phyloP scores from a whole-genome alignment of 2,329 filamentous ascomycete genomes.

The Fusarium palustre region DNA sequence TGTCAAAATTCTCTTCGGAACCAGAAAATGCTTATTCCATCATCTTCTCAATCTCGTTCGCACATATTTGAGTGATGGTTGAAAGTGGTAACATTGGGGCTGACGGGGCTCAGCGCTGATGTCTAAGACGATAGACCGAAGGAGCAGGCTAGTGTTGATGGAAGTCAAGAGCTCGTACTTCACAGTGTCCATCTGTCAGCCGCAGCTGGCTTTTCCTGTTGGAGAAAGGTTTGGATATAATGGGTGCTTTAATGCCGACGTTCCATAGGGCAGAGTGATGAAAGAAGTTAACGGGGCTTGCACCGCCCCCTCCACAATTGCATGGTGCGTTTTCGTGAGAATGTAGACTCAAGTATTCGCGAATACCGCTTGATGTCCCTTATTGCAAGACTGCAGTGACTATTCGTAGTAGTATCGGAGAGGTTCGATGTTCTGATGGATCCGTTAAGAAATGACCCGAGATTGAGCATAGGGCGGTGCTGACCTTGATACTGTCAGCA shows the following conservation, averaged over 20 bases:
- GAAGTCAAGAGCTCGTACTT: constrained; percentile 23
- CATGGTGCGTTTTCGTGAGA: background rate
- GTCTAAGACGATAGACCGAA: constrained; percentile 31
- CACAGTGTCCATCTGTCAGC: constrained; percentile 36
- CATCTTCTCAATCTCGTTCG: background rate
- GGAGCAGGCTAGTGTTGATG: constrained; percentile 4
- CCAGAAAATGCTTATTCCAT: background rate
- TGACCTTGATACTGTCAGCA: background rate
- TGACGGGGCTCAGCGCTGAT: constrained; percentile 37
- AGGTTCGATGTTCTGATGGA: background rate
- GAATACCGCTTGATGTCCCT: background rate
- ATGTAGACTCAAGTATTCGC: background rate
- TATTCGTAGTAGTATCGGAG: background rate
- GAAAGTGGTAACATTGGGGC: constrained; percentile 19
- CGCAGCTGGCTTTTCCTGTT: constrained; percentile 32
- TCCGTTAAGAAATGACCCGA: background rate
- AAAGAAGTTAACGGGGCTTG: constrained; percentile 16
- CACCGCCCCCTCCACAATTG: constrained; percentile 30
- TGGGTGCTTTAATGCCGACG: constrained; percentile 20
- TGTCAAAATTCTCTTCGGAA: background rate
- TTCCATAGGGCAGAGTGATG: constrained; percentile 40
- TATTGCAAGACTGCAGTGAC: background rate
- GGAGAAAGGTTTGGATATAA: background rate
- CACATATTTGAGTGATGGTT: background rate
- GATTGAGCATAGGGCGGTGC: background rate